Evolutionary conservation across 2,329 filamentous ascomycete genomes (phyloP), one percentile per base, ranked within the genome.

Genomic region (Microcera coccophila): DNA sequence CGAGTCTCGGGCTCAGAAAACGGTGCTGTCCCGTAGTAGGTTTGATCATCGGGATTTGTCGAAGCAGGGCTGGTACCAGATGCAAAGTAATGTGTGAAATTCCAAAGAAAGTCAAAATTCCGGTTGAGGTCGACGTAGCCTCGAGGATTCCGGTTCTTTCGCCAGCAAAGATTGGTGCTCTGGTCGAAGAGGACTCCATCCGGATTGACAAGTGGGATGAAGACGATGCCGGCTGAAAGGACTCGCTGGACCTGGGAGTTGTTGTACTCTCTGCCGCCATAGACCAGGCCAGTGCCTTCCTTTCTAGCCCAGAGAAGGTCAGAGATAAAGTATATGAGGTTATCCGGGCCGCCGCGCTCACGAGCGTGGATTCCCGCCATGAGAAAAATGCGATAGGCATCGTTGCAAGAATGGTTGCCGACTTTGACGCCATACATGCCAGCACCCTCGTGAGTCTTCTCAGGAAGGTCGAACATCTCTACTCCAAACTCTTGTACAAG

Each of bases 291-390:
- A 2, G 62, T 64, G 18, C 67, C 65, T 28, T 67, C 61, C 50
- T 70, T 68, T 51, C 72, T 66, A 12, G 76, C 76, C 39, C 68
- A 68, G 5, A 81, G 67, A 11, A 81, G 64, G 52, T 81, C 76
- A 0, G 73, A 64, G 39, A 79, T 65, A 62, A 77, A 79, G 65
- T 78, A 78, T 31, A 80, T 60, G 14, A 79, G 61, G 47, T 73
- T 69, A 55, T 81, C 77, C 0, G 75, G 67, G 0, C 69, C 72
- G 24, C 75, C 76, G 14, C 77, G 70, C 59, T 80, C 76, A 17
- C 76, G 71, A 3, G 76, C 72, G 52, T 80, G 77, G 39, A 79
- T 70, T 29, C 65, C 73, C 29, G 69, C 69, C 44, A 72, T 73
- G 39, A 81, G 60, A 53, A 73, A 76, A 16, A 76, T 67, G 24